A percentile compares a stretch with the other conserved stretches of the same genome.
Evolutionary conservation across 495 filamentous ascomycete species (phyloP).

Genomic region (Sabuloglossum arenarium): DNA sequence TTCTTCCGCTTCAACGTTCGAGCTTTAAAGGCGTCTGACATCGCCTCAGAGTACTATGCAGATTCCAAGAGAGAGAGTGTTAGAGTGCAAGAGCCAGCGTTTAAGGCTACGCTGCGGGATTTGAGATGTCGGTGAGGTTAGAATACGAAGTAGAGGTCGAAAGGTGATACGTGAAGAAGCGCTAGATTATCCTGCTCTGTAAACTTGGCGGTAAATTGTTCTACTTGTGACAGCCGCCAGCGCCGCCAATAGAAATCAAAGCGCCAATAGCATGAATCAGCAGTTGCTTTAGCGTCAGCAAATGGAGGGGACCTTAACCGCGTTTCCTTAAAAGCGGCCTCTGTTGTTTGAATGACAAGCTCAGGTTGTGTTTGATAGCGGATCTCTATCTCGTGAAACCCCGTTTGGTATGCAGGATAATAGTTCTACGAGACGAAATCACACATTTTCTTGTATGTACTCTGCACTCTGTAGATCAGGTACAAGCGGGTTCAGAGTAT

Average conservation of each 20-base stretch:
- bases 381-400: neutral
- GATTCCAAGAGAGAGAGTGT: neutral
- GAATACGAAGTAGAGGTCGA: neutral
- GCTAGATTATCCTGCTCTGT: neutral
- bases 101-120: neutral
- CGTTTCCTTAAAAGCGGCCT: neutral
- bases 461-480: too few relatives aligned
- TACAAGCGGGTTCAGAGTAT: too few relatives aligned
- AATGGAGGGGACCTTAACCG: neutral
- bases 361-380: neutral
- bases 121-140: neutral
- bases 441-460: too few relatives aligned
- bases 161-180: neutral
- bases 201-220: neutral
- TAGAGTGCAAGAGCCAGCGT: neutral
- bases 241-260: neutral
- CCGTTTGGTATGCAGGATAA: neutral
- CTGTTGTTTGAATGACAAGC: neutral
- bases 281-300: neutral
- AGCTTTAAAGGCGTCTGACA: conserved; percentile 71
- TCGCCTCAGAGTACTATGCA: conserved; percentile 20
- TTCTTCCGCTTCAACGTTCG: conserved; percentile 96
- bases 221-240: neutral
- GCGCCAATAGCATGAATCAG: neutral
- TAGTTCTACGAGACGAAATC: too few relatives aligned